Percentiles rank a stretch among this genome's conserved stretches.
Conservation (phyloP, 345 rosid species). For the Eucalyptus urophylla region DNA sequence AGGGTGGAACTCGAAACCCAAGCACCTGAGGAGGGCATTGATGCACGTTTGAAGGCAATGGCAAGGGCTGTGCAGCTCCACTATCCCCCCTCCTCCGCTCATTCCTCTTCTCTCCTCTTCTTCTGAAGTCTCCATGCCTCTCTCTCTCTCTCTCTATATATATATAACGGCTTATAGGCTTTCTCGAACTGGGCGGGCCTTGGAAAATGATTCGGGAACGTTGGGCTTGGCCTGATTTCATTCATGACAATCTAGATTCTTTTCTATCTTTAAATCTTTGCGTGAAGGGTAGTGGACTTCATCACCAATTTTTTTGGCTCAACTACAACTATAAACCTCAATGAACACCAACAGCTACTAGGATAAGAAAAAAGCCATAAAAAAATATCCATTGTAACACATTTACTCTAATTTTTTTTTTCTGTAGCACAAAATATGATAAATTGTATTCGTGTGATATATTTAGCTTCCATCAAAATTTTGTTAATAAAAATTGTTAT, state of each 20-base stretch:
- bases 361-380: neutral
- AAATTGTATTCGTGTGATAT: fast-evolving
- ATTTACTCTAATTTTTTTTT: no score
- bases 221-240: neutral
- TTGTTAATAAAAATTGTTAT: no score
- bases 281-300: neutral
- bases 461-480: neutral
- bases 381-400: neutral
- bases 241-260: neutral
- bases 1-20: neutral
- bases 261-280: neutral
- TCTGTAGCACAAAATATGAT: no score
- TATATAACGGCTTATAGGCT: neutral
- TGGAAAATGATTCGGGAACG: neutral
- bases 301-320: neutral
- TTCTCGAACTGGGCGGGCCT: neutral
- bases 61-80: neutral
- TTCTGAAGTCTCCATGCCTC: neutral
- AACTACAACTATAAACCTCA: neutral
- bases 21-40: neutral
- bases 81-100: neutral
- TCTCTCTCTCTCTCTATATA: neutral
- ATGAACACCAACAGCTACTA: neutral
- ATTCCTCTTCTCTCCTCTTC: neutral
- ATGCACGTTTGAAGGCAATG: neutral